Base-by-base conservation (phyloP, 164 flowering plant genomes). In the Annona cherimola region DNA sequence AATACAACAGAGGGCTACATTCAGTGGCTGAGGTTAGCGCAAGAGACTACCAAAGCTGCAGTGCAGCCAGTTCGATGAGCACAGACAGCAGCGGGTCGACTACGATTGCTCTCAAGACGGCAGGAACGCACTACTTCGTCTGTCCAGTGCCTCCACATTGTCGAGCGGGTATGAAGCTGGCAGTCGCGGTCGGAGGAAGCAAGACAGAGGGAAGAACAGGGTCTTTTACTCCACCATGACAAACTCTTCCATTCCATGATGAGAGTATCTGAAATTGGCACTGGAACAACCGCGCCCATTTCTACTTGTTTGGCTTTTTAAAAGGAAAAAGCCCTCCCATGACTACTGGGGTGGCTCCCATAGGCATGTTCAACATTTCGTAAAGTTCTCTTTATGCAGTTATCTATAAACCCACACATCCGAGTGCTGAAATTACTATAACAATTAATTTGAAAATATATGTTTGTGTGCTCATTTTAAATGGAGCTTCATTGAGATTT, bases 41-140 rank as follows among this genome's bases (percentile, higher is more conserved):
- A 1, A 76, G 77, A 39, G 88, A 87, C 73, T 84, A 87, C 79
- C 63, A 14, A n/a, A 14, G 78, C 5, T 87, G 90, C 83, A 69
- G 73, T 0, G 14, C 54, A 4, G 76, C 74, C 16, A 83, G 77
- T 61, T 12, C 86, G 0, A 69, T 85, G 8, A 75, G 50, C 12
- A 41, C 84, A 2, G 85, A 83, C 61, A 80, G 77, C 71, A 74
- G 76, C 39, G 86, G 86, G 18, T 11, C 79, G 43, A 78, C 87
- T 63, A 73, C 81, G 18, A 71, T 86, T 41, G 0, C 77, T 20
- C 85, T 88, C 57, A 86, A 74, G 63, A 79, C 84, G 0, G 55
- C 85, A 0, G 92, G 88, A 1, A 61, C 78, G 3, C 86, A 79
- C 62, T 82, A 85, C 83, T 88, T 77, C 84, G 80, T 88, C 43